Conservation (phyloP, 176 grass and related monocot genomes). For the Bothriochloa decipiens region DNA sequence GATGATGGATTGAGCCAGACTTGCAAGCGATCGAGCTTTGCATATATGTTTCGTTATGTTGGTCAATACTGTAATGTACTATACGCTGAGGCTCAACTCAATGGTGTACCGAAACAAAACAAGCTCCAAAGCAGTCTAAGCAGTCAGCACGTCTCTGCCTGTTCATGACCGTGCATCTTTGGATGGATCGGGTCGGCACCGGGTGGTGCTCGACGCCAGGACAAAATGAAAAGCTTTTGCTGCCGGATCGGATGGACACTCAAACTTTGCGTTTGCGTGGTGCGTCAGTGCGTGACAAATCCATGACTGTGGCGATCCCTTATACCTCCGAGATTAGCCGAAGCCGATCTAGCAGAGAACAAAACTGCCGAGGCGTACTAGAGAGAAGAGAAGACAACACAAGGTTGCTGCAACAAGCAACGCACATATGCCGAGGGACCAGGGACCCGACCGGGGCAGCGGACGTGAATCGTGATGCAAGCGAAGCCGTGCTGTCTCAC, state of each 20-base stretch:
- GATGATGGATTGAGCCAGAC: neutral
- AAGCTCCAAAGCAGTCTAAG: neutral
- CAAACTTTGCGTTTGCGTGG: neutral
- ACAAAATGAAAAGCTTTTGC: neutral
- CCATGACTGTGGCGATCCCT: neutral
- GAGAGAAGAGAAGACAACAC: too few relatives aligned
- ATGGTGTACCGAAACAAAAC: neutral
- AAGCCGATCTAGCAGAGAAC: too few relatives aligned
- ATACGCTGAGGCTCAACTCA: neutral
- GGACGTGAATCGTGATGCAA: neutral
- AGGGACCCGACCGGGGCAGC: neutral
- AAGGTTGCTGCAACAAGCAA: constrained; percentile 1
- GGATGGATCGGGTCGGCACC: too few relatives aligned
- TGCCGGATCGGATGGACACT: neutral
- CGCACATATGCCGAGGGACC: neutral
- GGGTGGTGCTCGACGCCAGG: too few relatives aligned
- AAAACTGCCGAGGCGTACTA: too few relatives aligned
- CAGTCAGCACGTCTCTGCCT: neutral
- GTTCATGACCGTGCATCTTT: neutral
- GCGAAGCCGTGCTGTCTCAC: constrained; percentile 1
- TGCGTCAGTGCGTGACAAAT: neutral
- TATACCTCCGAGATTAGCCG: too few relatives aligned
- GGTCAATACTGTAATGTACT: neutral
- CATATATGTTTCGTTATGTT: neutral
- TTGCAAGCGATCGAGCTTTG: neutral